These are phyloP conservation scores for Xylaria longipes DNA, from an alignment of 495 filamentous ascomycete genomes.

Conservation along the genomic window DNA sequence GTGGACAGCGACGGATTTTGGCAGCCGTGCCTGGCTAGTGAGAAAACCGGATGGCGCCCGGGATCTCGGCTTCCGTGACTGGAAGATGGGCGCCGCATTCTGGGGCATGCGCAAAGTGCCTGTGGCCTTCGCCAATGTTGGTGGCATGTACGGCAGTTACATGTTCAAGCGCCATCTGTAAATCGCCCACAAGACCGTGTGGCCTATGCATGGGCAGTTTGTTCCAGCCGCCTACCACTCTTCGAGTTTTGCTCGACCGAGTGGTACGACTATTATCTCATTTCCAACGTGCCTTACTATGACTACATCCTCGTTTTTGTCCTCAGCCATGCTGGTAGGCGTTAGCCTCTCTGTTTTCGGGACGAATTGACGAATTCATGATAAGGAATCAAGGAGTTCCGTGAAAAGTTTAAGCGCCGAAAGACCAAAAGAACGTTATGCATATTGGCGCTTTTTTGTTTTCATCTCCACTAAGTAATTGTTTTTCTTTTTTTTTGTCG, in stretches of 20 bases:
- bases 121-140: conserved; percentile 76
- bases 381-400: background rate
- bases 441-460: background rate
- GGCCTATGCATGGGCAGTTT: background rate
- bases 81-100: conserved; percentile 90
- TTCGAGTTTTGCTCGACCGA: background rate
- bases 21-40: conserved; percentile 72
- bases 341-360: background rate
- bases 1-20: conserved; percentile 74
- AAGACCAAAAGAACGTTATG: conserved; percentile 7
- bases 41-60: conserved; percentile 49
- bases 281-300: background rate
- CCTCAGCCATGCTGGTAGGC: background rate
- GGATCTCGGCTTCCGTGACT: conserved; percentile 63
- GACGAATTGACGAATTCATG: conserved; percentile 19
- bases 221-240: background rate
- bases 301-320: background rate
- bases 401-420: conserved; percentile 6
- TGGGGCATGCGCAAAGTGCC: conserved; percentile 91
- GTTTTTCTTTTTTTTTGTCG: background rate
- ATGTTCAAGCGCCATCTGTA: conserved; percentile 69
- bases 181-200: background rate
- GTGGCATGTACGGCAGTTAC: conserved; percentile 85
- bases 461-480: background rate
- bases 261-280: background rate